Percentiles rank a stretch among this genome's conserved stretches.
phyloP scores from a whole-genome alignment of 768 basidiomycete genomes.

The Podaxis carcinomalis region DNA sequence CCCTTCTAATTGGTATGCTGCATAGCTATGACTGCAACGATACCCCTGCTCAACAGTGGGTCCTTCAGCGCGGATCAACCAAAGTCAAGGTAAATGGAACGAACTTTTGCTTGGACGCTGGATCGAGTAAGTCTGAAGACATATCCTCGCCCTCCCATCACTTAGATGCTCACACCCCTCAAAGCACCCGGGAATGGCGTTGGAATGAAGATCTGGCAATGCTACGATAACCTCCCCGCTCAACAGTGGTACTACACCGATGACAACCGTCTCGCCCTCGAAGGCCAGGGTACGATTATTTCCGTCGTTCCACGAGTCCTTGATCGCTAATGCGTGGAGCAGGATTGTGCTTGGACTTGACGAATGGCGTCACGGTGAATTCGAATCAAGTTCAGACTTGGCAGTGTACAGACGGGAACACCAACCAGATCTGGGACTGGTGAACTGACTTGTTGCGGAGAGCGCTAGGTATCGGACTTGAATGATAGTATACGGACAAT shows the following conservation, averaged over 20 bases:
- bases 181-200: slow-evolving; percentile 20
- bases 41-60: slow-evolving; percentile 19
- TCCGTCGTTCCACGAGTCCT: neutral
- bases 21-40: slow-evolving; percentile 23
- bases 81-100: slow-evolving; percentile 19
- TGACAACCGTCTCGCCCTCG: slow-evolving; percentile 25
- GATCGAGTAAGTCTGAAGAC: slow-evolving; percentile 6
- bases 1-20: neutral
- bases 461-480: too few relatives aligned
- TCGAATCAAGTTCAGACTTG: slow-evolving; percentile 27
- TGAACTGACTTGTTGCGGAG: neutral
- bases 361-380: slow-evolving; percentile 24
- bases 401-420: slow-evolving; percentile 25
- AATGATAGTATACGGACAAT: too few relatives aligned
- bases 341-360: slow-evolving; percentile 27
- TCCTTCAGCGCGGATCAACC: slow-evolving; percentile 13
- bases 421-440: slow-evolving; percentile 24
- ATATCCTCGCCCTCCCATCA: neutral
- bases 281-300: slow-evolving; percentile 19
- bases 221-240: slow-evolving; percentile 28
- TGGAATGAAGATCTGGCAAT: slow-evolving; percentile 24
- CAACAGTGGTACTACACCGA: slow-evolving; percentile 29
- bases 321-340: neutral
- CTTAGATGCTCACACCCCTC: neutral
- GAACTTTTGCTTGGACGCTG: slow-evolving; percentile 21